These are phyloP conservation scores for Stephania yunnanensis DNA, from an alignment of 164 flowering plant species.

Conservation along the genomic window DNA sequence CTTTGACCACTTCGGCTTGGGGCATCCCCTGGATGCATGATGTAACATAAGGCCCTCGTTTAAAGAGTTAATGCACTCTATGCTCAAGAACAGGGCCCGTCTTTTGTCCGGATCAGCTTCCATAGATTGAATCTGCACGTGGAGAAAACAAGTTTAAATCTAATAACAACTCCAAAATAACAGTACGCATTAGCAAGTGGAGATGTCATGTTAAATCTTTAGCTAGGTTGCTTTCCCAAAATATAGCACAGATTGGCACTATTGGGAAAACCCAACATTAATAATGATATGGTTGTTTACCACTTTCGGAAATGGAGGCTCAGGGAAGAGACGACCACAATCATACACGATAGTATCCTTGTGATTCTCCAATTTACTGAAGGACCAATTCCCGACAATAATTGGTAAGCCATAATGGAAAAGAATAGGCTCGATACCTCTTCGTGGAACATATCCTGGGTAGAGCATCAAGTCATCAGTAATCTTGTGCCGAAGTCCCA, in stretches of 20 bases:
- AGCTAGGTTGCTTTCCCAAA: background rate
- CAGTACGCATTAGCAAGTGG: background rate
- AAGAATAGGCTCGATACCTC: constrained; percentile 83
- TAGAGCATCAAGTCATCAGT: constrained; percentile 89
- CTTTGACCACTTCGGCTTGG: constrained; percentile 84
- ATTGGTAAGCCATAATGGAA: constrained; percentile 91
- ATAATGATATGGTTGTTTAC: constrained; percentile 29
- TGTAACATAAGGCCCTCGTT: constrained; percentile 85
- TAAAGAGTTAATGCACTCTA: constrained; percentile 84
- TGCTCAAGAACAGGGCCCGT: constrained; percentile 56
- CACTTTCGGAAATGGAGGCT: constrained; percentile 97
- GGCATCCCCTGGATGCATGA: constrained; percentile 73
- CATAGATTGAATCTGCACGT: constrained; percentile 54
- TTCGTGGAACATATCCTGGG: constrained; percentile 81
- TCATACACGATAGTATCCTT: constrained; percentile 84
- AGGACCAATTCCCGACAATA: constrained; percentile 93
- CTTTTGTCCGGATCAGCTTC: constrained; percentile 61
- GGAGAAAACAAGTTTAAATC: background rate
- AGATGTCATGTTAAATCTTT: background rate
- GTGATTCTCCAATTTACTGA: constrained; percentile 82
- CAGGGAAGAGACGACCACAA: constrained; percentile 83
- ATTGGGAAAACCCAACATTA: background rate
- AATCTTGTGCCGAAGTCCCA: constrained; percentile 89
- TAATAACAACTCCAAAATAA: background rate
- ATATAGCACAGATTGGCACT: background rate